Percentiles rank a stretch among this genome's conserved stretches.
Conservation (phyloP, 2,329 filamentous ascomycete species). For the Diplodia seriata region DNA sequence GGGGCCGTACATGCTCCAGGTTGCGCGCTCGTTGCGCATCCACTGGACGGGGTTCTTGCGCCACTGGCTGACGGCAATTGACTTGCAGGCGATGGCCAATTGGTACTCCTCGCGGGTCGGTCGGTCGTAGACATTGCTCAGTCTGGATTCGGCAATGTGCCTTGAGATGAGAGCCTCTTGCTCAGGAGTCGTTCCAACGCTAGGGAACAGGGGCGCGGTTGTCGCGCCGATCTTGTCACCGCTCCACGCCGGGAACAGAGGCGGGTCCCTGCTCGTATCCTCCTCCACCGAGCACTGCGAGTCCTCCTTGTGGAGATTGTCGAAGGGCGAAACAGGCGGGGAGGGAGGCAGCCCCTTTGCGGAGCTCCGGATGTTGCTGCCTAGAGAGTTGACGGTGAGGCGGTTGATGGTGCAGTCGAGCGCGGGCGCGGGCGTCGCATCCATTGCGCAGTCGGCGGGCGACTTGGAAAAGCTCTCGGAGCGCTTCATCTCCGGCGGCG, state of each 20-base stretch:
- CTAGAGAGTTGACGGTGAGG: conserved; percentile 35
- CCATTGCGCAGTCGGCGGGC: conserved; percentile 37
- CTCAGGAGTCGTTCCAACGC: conserved; percentile 27
- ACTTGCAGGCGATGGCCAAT: conserved; percentile 44
- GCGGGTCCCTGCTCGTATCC: conserved; percentile 44
- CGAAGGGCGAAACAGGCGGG: conserved; percentile 50
- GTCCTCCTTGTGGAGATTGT: conserved; percentile 47
- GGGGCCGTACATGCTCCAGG: conserved; percentile 51
- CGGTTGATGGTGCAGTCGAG: conserved; percentile 37
- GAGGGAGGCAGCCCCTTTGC: conserved; percentile 38
- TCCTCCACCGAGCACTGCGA: conserved; percentile 42
- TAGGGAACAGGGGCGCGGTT: conserved; percentile 45
- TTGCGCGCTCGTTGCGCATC: conserved; percentile 62
- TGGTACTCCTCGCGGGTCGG: conserved; percentile 49
- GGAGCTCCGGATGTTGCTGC: conserved; percentile 42
- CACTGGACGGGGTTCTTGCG: conserved; percentile 55
- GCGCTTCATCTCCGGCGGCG: conserved; percentile 50
- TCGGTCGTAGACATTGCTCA: conserved; percentile 38
- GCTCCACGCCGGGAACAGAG: conserved; percentile 44
- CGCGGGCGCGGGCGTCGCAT: conserved; percentile 37
- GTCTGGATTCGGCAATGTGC: conserved; percentile 41
- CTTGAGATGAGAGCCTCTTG: conserved; percentile 39
- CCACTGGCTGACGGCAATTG: conserved; percentile 51
- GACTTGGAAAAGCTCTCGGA: conserved; percentile 45
- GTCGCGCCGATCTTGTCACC: conserved; percentile 39